phyloP scores from a whole-genome alignment of 140 eudicot genomes.

The Bidens hawaiensis region DNA sequence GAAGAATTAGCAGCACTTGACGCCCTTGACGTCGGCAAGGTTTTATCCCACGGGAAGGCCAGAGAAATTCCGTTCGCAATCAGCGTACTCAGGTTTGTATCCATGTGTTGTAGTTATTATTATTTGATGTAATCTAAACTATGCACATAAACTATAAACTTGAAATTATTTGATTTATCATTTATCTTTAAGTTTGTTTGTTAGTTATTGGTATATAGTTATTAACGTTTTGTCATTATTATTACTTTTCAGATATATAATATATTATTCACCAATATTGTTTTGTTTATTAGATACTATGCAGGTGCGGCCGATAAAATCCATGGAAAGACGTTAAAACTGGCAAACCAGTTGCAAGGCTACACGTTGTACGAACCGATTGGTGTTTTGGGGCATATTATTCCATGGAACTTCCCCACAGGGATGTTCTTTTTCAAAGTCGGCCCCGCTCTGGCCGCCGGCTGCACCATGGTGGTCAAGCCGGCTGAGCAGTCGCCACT shows the following conservation, averaged over 20 bases:
- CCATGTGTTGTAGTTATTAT: no score
- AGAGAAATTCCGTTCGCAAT: conserved; percentile 46
- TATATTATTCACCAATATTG: no score
- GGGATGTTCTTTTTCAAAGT: conserved; percentile 51
- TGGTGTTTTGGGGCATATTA: conserved; percentile 82
- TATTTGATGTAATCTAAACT: no score
- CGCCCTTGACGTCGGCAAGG: conserved; percentile 64
- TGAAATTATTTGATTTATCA: no score
- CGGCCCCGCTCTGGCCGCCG: conserved; percentile 75
- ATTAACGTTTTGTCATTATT: no score
- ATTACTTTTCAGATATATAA: no score
- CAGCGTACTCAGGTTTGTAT: conserved; percentile 29
- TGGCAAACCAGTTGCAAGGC: conserved; percentile 51
- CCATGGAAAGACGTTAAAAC: conserved; percentile 63
- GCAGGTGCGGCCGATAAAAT: conserved; percentile 86
- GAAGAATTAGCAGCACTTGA: conserved; percentile 71
- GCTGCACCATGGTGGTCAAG: conserved; percentile 78
- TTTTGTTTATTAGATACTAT: conserved; percentile 51
- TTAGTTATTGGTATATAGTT: no score
- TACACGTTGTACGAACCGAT: conserved; percentile 65
- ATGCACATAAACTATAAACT: no score
- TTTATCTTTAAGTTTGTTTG: no score
- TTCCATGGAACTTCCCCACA: conserved; percentile 80
- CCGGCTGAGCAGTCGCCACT: conserved; percentile 89
- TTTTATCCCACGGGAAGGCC: conserved; percentile 30